Conservation (phyloP, 257 asterid species). For the Fraxinus pennsylvanica region DNA sequence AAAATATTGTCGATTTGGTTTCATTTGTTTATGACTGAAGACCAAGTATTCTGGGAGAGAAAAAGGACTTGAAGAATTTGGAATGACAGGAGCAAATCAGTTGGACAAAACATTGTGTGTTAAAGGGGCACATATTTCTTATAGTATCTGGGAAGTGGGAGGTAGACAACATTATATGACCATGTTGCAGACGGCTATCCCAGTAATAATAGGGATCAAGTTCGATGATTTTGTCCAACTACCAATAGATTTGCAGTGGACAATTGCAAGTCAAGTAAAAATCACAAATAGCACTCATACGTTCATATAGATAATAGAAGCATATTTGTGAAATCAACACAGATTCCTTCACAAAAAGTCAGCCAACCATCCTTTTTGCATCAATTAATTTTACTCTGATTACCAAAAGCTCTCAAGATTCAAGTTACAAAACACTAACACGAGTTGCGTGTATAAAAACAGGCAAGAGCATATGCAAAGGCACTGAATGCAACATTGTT, state of each 20-base stretch:
- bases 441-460: slow-evolving; percentile 10
- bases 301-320: not conserved
- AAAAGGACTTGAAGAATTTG: slow-evolving; percentile 33
- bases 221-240: slow-evolving; percentile 81
- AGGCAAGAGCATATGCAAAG: slow-evolving; percentile 83
- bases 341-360: not conserved
- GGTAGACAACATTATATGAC: slow-evolving; percentile 37
- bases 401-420: not conserved
- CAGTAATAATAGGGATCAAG: slow-evolving; percentile 75
- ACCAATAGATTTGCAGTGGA: slow-evolving; percentile 78
- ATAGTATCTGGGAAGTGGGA: slow-evolving; percentile 73
- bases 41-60: slow-evolving; percentile 63
- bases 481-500: slow-evolving; percentile 73
- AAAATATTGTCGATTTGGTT: not conserved
- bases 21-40: slow-evolving; percentile 29
- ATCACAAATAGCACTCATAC: not conserved
- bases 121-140: slow-evolving; percentile 70
- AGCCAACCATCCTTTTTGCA: not conserved
- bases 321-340: not conserved
- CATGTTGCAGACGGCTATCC: slow-evolving; percentile 66
- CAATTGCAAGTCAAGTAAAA: slow-evolving; percentile 75
- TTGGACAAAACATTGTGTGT: slow-evolving; percentile 69
- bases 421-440: not conserved
- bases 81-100: slow-evolving; percentile 51
- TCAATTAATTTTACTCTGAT: not conserved